These are phyloP conservation scores for Gossypium australe DNA, from an alignment of 345 rosid species.

Conservation along the genomic window DNA sequence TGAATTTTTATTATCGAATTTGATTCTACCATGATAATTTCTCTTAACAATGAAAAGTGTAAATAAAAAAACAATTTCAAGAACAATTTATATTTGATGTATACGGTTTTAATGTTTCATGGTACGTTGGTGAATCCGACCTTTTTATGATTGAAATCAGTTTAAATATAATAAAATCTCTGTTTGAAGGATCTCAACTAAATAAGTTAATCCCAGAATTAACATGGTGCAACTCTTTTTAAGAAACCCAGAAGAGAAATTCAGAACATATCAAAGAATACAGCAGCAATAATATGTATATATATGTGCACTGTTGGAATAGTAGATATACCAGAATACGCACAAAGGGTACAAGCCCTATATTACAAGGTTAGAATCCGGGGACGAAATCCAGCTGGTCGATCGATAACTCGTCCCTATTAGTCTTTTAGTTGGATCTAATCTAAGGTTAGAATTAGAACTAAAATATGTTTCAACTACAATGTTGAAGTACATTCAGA, in stretches of 20 bases:
- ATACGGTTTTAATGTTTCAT: too few relatives aligned
- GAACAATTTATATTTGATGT: too few relatives aligned
- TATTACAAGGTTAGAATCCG: slow-evolving; percentile 26
- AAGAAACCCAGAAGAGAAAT: too few relatives aligned
- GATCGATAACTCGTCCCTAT: slow-evolving; percentile 14
- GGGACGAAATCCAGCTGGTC: slow-evolving; percentile 6
- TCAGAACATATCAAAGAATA: too few relatives aligned
- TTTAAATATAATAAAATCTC: too few relatives aligned
- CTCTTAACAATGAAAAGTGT: too few relatives aligned
- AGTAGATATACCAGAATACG: not conserved
- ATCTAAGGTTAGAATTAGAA: slow-evolving; percentile 48
- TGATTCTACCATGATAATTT: too few relatives aligned
- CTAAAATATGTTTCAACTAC: slow-evolving; percentile 24
- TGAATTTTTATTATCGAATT: too few relatives aligned
- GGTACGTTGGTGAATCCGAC: too few relatives aligned
- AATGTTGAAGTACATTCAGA: slow-evolving; percentile 14
- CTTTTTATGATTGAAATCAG: too few relatives aligned
- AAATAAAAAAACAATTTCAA: too few relatives aligned
- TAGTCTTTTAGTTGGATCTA: slow-evolving; percentile 29
- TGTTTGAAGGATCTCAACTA: not conserved
- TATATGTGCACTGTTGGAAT: not conserved
- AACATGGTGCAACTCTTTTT: not conserved
- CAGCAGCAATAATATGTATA: too few relatives aligned
- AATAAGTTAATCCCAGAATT: not conserved
- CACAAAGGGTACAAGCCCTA: not conserved